Percentiles rank a stretch among this genome's conserved stretches.
Conservation (phyloP, 345 rosid species). For the Aquilaria yunnanensis region DNA sequence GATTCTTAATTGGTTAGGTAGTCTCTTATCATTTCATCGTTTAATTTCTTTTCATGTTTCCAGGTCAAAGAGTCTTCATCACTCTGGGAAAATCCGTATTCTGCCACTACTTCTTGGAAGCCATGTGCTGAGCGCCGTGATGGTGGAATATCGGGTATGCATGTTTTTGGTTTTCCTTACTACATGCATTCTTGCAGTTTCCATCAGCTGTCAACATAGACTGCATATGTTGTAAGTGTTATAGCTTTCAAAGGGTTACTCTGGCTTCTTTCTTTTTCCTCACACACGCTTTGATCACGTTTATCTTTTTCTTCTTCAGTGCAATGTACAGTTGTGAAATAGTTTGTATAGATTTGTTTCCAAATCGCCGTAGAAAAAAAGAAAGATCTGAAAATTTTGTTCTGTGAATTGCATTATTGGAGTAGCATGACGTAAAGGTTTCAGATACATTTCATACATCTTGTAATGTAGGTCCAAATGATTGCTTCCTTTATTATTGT, state of each 20-base stretch:
- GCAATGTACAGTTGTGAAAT: no score
- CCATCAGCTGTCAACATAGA: not conserved
- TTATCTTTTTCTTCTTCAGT: no score
- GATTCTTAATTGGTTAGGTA: not conserved
- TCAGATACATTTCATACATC: slow-evolving; percentile 3
- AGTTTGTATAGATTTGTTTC: no score
- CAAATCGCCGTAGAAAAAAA: no score
- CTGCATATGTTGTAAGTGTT: no score
- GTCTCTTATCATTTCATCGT: not conserved
- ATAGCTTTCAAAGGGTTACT: no score
- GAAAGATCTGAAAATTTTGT: not conserved
- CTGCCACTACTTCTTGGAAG: slow-evolving; percentile 98
- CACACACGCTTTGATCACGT: not conserved
- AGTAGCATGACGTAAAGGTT: not conserved
- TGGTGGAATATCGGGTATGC: slow-evolving; percentile 72
- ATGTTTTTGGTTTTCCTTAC: not conserved
- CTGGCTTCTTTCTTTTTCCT: not conserved
- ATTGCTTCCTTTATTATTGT: not conserved
- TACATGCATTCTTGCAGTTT: not conserved
- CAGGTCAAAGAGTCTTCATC: slow-evolving; percentile 94
- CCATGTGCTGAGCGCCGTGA: slow-evolving; percentile 93
- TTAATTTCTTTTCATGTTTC: slow-evolving; percentile 11
- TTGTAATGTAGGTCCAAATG: not conserved
- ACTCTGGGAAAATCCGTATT: slow-evolving; percentile 92
- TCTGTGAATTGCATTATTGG: not conserved